Evolutionary conservation across 73 alveolate species (phyloP).

Genomic region (Blepharisma stoltei): DNA sequence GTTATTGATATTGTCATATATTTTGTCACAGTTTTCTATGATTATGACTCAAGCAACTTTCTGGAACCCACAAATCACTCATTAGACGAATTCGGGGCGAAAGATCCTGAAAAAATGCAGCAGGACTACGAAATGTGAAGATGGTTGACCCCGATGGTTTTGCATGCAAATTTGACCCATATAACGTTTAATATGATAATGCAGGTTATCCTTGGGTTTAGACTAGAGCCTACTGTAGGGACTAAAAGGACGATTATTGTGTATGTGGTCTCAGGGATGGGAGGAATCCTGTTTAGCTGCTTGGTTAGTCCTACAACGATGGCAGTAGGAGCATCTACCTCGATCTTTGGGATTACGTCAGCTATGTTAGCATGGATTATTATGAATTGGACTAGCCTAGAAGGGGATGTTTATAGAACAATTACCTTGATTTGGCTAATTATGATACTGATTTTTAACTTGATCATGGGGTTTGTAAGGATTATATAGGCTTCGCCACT

Average conservation of each 20-base stretch:
- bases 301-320: slow-evolving; percentile 12
- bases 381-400: slow-evolving; percentile 20
- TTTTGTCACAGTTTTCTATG: slow-evolving; percentile 16
- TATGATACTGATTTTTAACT: slow-evolving; percentile 15
- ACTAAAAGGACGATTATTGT: neutral
- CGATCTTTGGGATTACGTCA: slow-evolving; percentile 20
- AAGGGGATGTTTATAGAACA: slow-evolving; percentile 3
- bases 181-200: slow-evolving; percentile 26
- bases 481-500: neutral
- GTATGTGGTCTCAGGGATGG: slow-evolving; percentile 9
- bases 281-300: slow-evolving; percentile 23
- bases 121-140: slow-evolving; percentile 28
- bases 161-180: slow-evolving; percentile 24
- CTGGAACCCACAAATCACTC: slow-evolving; percentile 21
- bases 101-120: slow-evolving; percentile 10
- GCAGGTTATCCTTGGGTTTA: slow-evolving; percentile 27
- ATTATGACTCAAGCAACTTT: slow-evolving; percentile 3
- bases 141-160: slow-evolving; percentile 24
- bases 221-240: slow-evolving; percentile 33
- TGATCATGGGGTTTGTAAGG: slow-evolving; percentile 17
- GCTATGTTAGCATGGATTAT: slow-evolving; percentile 28
- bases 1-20: neutral
- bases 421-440: slow-evolving; percentile 25
- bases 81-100: slow-evolving; percentile 21
- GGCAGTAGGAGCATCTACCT: slow-evolving; percentile 31